Evolutionary conservation across 2,329 filamentous ascomycete species (phyloP).

Genomic region (Penicillium sp.): DNA sequence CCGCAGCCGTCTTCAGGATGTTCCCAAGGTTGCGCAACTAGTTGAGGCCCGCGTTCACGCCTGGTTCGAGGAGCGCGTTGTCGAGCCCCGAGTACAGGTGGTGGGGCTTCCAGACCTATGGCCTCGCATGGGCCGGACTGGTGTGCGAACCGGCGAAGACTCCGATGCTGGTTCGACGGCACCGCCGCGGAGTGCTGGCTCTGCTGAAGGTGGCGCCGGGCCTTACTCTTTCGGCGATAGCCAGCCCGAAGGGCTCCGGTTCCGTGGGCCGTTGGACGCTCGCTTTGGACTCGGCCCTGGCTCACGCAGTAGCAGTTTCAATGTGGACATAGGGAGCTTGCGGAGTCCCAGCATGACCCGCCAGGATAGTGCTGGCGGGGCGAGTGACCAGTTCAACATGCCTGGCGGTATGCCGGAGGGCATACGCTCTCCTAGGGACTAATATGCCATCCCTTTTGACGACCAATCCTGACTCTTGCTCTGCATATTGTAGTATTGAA

Average conservation of each 20-base stretch:
- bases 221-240: slow-evolving; percentile 22
- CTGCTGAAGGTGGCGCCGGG: slow-evolving; percentile 24
- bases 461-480: too few relatives aligned
- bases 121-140: slow-evolving; percentile 55
- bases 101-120: slow-evolving; percentile 61
- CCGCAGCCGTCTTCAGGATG: slow-evolving; percentile 61
- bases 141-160: slow-evolving; percentile 44
- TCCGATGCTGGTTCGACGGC: slow-evolving; percentile 37
- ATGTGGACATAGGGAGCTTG: slow-evolving; percentile 32
- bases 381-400: slow-evolving; percentile 38
- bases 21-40: slow-evolving; percentile 64
- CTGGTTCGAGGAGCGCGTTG: slow-evolving; percentile 66
- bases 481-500: too few relatives aligned
- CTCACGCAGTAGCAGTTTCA: slow-evolving; percentile 36
- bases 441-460: too few relatives aligned
- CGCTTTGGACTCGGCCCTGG: slow-evolving; percentile 31
- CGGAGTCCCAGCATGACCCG: slow-evolving; percentile 35
- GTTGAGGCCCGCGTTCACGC: slow-evolving; percentile 63
- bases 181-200: slow-evolving; percentile 31
- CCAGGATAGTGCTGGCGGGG: slow-evolving; percentile 29
- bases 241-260: slow-evolving; percentile 35
- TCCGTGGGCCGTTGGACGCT: slow-evolving; percentile 29
- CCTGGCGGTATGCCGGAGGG: slow-evolving; percentile 40
- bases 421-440: too few relatives aligned
- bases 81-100: slow-evolving; percentile 64